These are phyloP conservation scores for Saturnispora mendoncae DNA, from an alignment of 805 yeast genomes.

Conservation along the genomic window DNA sequence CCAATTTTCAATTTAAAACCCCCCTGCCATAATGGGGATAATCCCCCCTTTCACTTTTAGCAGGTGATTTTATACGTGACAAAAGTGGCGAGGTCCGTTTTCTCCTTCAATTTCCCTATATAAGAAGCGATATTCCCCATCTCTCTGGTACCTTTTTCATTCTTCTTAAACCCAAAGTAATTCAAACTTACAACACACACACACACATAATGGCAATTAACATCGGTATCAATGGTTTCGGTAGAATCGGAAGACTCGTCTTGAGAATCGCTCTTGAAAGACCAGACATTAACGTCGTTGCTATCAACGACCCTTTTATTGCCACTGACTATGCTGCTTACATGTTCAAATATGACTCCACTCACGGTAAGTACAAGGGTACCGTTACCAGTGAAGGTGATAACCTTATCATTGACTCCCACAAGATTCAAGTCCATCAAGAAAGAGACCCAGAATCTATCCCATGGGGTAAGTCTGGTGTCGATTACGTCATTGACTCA, in stretches of 20 bases:
- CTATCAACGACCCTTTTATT: conserved; percentile 88
- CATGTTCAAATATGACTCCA: conserved; percentile 93
- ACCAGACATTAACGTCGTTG: conserved; percentile 72
- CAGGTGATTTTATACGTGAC: conserved; percentile 11
- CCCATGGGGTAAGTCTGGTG: conserved; percentile 82
- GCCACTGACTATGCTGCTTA: conserved; percentile 86
- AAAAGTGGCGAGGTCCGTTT: not conserved
- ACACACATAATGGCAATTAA: conserved; percentile 43
- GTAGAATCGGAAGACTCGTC: conserved; percentile 87
- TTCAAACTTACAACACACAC: conserved; percentile 23
- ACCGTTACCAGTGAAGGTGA: conserved; percentile 51
- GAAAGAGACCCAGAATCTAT: conserved; percentile 80
- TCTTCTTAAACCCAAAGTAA: no score
- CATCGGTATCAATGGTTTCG: conserved; percentile 91
- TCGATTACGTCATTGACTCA: conserved; percentile 84
- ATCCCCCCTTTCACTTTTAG: no score
- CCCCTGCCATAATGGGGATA: no score
- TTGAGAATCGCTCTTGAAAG: conserved; percentile 71
- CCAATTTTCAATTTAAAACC: not conserved
- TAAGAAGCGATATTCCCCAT: conserved; percentile 45
- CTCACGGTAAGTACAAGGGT: conserved; percentile 82
- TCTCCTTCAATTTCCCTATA: no score
- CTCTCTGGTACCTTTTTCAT: no score
- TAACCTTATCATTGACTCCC: conserved; percentile 59
- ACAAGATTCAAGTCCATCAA: conserved; percentile 56